Evolutionary conservation across 495 filamentous ascomycete genomes (phyloP), one percentile per base, ranked within the genome.

Genomic region (Cladorrhinum samala): DNA sequence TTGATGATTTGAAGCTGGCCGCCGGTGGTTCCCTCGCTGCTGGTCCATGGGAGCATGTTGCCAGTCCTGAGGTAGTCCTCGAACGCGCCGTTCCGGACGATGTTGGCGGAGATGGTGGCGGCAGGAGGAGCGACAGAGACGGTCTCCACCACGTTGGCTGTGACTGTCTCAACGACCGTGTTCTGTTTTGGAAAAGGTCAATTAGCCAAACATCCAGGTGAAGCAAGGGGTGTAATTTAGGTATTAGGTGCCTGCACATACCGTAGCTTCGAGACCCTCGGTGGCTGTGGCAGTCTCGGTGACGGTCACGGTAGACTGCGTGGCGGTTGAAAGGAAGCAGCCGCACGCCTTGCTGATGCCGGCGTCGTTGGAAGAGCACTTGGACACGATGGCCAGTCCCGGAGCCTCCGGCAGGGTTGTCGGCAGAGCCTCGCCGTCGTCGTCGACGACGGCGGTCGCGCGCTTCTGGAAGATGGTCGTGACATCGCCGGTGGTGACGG

Each of bases 311-410:
- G 59, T 58, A 17, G 50, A 51, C 5, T 50, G 38, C 2, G 58
- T 53, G 27, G 58, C 41, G 20, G 51, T 43, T 1, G 57, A 48
- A 33, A 62, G 43, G 51, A 54, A 30, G 50, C 57, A 62, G 51
- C 53, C 52, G 56, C 60, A 62, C 41, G 60, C 60, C 17, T 50
- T 62, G 60, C 56, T 60, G 43, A 62, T 48, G 27, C 52, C 48
- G 11, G 16, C 39, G 9, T 45, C 41, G 43, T 43, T 49, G 43
- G 51, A 45, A 2, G 24, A 42, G 55, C 55, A 58, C 30, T 49
- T 11, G 17, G 54, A 54, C 24, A 54, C 19, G 30, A 60, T 61
- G 20, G n/a, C n/a, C n/a, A n/a, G n/a, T n/a, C n/a, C n/a, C n/a
- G n/a, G n/a, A n/a, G 46, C 46, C 9, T 40, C 57, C 5, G 23